Evolutionary conservation across 2,329 filamentous ascomycete species (phyloP), one percentile per base, ranked within the genome.

Genomic region (Penicillium italicum): DNA sequence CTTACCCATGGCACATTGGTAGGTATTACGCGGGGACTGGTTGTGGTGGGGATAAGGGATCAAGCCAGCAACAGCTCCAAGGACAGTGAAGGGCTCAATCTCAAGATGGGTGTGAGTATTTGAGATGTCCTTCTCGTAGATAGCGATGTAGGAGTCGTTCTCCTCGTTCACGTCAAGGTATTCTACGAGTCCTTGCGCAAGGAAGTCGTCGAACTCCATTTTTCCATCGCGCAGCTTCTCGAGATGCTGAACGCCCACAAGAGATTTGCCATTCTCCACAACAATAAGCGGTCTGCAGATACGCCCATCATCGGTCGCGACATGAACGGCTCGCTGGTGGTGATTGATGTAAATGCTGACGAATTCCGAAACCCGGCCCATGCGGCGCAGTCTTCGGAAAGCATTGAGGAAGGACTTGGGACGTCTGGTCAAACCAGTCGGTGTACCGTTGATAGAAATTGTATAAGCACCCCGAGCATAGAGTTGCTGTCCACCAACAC

Each of bases 1-100:
- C 78, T 99, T 99, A 83, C 94, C 94, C 94, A 99, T 99, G 76
- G 94, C 94, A 77, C 93, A 97, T 80, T 97, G 93, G 70, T 99
- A 99, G 0, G 94, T 99, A 72, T 99, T 99, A 81, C 94, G 84
- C 10, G 94, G 94, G 16, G 95, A 99, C 74, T 99, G 94, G 75
- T 99, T 99, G 79, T 99, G 94, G 73, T 99, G 94, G 9, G 94
- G 94, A 69, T 97, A 99, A 5, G 94, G 94, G 71, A 99, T 99
- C 36, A 99, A 80, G 41, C 94, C 94, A 37, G 94, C 94, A 26
- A 99, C 94, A 44, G 94, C 94, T 26, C 94, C 94, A 14, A 99
- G 83, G 47, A 99, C 88, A 1, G 94, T 99, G 70, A 99, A 99
- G 0, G 95, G 95, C 71, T 99, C 94, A 59, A 99, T 97, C 74